Evolutionary conservation across 306 rosid genomes (phyloP).

Genomic region (Rosa chinensis): DNA sequence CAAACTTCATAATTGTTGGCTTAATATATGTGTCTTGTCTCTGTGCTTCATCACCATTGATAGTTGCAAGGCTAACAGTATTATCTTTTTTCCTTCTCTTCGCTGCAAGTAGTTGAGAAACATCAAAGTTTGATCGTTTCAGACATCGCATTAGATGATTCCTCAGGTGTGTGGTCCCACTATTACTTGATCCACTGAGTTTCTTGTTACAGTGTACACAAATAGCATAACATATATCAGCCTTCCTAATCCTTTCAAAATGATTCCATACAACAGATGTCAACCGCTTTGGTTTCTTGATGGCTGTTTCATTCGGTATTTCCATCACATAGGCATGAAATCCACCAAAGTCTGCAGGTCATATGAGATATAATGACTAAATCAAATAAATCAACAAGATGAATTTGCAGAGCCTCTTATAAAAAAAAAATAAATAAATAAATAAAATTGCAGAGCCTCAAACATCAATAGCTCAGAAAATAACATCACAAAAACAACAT

Average conservation of each 20-base stretch:
- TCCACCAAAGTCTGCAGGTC: constrained; percentile 37
- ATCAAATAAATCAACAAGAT: not conserved
- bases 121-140: constrained; percentile 84
- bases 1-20: constrained; percentile 68
- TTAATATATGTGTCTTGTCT: constrained; percentile 71
- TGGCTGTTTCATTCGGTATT: constrained; percentile 58
- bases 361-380: constrained; percentile 17
- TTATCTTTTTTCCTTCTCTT: constrained; percentile 88
- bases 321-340: constrained; percentile 61
- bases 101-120: constrained; percentile 88
- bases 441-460: not conserved
- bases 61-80: constrained; percentile 50
- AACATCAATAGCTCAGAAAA: not conserved
- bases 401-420: constrained; percentile 15
- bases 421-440: not conserved
- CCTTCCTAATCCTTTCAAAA: constrained; percentile 92
- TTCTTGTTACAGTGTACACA: constrained; percentile 93
- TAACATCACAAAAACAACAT: not conserved
- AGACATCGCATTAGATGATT: constrained; percentile 95
- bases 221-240: constrained; percentile 83
- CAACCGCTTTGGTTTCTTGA: constrained; percentile 84
- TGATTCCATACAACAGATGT: constrained; percentile 99
- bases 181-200: constrained; percentile 97
- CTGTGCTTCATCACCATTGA: constrained; percentile 71
- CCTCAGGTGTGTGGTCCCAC: constrained; percentile 96